Conservation (phyloP, 345 rosid species). For the Chamaenerion angustifolium region DNA sequence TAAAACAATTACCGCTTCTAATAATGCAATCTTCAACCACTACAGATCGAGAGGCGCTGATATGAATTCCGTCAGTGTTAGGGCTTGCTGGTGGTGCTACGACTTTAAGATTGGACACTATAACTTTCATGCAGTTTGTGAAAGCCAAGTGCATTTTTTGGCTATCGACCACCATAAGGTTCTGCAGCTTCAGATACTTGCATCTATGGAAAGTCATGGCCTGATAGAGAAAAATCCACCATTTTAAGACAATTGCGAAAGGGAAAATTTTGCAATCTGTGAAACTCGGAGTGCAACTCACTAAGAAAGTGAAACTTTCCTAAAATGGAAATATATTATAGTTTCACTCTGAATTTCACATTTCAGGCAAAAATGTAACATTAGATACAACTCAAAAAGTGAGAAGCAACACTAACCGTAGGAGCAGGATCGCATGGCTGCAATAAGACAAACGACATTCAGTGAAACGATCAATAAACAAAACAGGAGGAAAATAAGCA, state of each 20-base stretch:
- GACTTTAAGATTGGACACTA: conserved; percentile 27
- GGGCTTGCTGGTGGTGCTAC: conserved; percentile 73
- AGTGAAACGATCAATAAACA: not conserved
- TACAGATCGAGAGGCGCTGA: conserved; percentile 62
- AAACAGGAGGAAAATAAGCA: not conserved
- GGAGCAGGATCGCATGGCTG: conserved; percentile 93
- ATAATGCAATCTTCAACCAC: conserved; percentile 36
- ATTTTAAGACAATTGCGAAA: not conserved
- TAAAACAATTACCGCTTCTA: conserved; percentile 41
- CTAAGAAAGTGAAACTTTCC: too few species aligned
- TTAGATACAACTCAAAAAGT: too few species aligned
- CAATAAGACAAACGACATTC: conserved; percentile 8
- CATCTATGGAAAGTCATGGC: conserved; percentile 80
- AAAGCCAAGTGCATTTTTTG: conserved; percentile 81
- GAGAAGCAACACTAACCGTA: conserved; percentile 37
- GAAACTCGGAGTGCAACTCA: too few species aligned
- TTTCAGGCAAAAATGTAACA: too few species aligned
- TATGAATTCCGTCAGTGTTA: conserved; percentile 85
- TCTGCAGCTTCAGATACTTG: conserved; percentile 49
- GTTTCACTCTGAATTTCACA: too few species aligned
- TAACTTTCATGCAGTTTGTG: conserved; percentile 39
- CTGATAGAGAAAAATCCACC: conserved; percentile 17
- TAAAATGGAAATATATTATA: too few species aligned
- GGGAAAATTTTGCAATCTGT: not conserved
- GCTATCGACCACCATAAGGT: conserved; percentile 39